These are phyloP conservation scores for Phytophthora ramorum DNA, from an alignment of 352 stramenopile species.

Conservation along the genomic window DNA sequence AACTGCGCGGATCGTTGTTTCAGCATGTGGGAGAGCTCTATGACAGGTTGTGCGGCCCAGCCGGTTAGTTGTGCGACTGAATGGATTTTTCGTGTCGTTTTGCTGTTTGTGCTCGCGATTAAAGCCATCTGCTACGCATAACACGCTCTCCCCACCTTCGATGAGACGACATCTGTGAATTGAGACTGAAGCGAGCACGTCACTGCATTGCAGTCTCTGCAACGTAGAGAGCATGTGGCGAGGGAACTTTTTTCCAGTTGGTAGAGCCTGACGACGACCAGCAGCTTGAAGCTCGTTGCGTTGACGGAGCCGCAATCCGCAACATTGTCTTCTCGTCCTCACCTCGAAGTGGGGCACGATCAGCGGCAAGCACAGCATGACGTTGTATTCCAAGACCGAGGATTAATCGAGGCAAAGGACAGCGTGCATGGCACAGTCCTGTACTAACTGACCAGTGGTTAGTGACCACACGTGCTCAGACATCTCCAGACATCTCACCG, in stretches of 20 bases:
- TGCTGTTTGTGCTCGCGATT: constrained; percentile 33
- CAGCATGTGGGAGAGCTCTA: constrained; percentile 15
- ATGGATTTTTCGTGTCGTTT: constrained; percentile 32
- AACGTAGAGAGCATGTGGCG: constrained; percentile 2
- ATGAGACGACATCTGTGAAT: constrained; percentile 17
- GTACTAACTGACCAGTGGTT: no score
- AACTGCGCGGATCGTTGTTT: background rate
- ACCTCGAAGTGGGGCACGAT: background rate
- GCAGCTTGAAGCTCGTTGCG: constrained; percentile 10
- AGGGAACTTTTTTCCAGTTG: constrained; percentile 11
- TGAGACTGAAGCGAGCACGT: constrained; percentile 5
- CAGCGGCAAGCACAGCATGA: background rate
- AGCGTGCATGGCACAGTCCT: no score
- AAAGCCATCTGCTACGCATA: constrained; percentile 23
- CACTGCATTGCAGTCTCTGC: background rate
- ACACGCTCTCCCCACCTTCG: constrained; percentile 2
- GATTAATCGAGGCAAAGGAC: background rate
- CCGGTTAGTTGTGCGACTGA: constrained; percentile 6
- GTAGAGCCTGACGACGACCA: constrained; percentile 5
- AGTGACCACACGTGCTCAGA: no score
- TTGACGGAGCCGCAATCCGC: constrained; percentile 2
- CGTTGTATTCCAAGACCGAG: background rate
- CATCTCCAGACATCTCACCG: background rate
- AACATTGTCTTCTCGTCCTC: constrained; percentile 22
- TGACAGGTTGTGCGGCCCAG: constrained; percentile 24